phyloP scores from a whole-genome alignment of 176 grass and related monocot genomes.

The Aegilops longissima region DNA sequence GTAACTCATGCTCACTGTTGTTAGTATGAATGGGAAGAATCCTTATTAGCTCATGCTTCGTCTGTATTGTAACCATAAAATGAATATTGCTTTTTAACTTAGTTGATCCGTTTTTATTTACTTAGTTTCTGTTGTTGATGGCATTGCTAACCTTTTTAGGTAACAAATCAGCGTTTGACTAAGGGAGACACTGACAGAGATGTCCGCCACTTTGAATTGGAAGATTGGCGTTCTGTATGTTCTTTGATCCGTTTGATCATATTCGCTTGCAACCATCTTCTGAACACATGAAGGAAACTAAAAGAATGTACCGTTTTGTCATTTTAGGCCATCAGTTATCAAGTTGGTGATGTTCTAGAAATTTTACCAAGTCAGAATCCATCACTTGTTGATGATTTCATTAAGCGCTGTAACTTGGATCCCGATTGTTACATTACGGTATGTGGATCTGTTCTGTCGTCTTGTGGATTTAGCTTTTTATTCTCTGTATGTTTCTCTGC shows the following conservation, averaged over 20 bases:
- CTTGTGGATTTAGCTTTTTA: not conserved
- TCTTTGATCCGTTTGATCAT: not conserved
- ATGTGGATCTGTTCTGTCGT: constrained; percentile 38
- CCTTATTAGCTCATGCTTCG: too few relatives aligned
- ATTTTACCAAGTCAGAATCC: constrained; percentile 74
- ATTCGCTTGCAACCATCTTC: not conserved
- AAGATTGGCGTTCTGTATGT: constrained; percentile 64
- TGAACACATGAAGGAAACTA: too few relatives aligned
- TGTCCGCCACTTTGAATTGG: constrained; percentile 77
- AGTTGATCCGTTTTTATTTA: not conserved
- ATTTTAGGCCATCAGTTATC: constrained; percentile 67
- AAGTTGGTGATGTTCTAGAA: constrained; percentile 67
- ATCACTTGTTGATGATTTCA: constrained; percentile 67
- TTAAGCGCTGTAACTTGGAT: constrained; percentile 76
- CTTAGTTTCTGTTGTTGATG: constrained; percentile 6
- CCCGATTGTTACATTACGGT: constrained; percentile 84
- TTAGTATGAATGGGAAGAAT: too few relatives aligned
- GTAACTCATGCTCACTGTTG: too few relatives aligned
- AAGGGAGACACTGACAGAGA: constrained; percentile 64
- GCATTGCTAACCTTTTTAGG: constrained; percentile 29
- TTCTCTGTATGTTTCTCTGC: not conserved
- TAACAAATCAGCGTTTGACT: constrained; percentile 48
- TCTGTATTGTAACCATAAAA: too few relatives aligned
- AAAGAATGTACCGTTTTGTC: not conserved
- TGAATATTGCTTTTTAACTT: not conserved